phyloP scores from a whole-genome alignment of 139 green algal genomes.

The Picochlorum costavermella region DNA sequence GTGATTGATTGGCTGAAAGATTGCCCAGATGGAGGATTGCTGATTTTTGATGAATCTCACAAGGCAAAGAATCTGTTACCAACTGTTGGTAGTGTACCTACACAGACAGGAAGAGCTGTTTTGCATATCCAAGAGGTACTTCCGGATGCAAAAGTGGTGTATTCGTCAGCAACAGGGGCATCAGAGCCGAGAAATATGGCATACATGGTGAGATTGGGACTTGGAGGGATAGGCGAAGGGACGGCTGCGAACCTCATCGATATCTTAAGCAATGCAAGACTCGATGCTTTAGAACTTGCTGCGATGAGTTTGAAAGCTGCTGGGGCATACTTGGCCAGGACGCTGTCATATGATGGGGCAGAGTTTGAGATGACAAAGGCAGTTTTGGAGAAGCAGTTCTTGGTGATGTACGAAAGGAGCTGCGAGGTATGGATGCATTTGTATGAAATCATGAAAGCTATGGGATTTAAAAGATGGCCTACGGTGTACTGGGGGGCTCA shows the following conservation, averaged over 20 bases:
- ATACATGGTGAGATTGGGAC: conserved; percentile 76
- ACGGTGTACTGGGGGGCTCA: conserved; percentile 46
- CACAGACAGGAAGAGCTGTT: conserved; percentile 68
- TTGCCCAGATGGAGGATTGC: conserved; percentile 12
- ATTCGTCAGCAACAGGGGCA: conserved; percentile 80
- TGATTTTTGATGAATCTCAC: conserved; percentile 74
- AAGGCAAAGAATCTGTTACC: conserved; percentile 87
- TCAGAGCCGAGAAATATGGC: conserved; percentile 77
- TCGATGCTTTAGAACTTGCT: conserved; percentile 68
- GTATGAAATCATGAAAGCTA: conserved; percentile 26
- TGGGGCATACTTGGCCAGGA: conserved; percentile 73
- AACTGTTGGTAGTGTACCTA: conserved; percentile 21
- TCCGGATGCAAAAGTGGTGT: conserved; percentile 71
- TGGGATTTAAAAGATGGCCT: not conserved
- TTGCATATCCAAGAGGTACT: conserved; percentile 67
- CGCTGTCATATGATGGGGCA: conserved; percentile 44
- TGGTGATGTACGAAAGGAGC: conserved; percentile 62
- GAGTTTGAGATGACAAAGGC: conserved; percentile 66
- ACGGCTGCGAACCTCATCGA: conserved; percentile 48
- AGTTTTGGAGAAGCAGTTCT: conserved; percentile 43
- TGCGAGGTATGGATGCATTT: conserved; percentile 57
- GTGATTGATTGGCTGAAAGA: conserved; percentile 47
- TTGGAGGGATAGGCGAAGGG: conserved; percentile 28
- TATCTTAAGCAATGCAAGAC: conserved; percentile 31
- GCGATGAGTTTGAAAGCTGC: conserved; percentile 56